Conservation (phyloP, 495 filamentous ascomycete species). For the Cryomyces antarcticus region DNA sequence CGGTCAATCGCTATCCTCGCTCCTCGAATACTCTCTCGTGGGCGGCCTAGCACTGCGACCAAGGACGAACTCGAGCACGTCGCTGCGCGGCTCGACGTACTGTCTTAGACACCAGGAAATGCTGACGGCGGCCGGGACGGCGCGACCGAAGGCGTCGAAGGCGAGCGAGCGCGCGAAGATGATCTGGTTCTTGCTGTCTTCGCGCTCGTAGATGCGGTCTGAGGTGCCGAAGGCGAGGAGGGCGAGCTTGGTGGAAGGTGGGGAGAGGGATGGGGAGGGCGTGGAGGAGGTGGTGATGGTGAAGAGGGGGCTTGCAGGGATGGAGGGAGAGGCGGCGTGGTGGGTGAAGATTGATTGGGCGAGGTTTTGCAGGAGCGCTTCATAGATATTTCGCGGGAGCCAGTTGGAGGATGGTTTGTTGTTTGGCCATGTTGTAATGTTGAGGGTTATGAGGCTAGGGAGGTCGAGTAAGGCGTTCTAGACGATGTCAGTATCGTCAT, state of each 20-base stretch:
- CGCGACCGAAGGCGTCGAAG: constrained; percentile 13
- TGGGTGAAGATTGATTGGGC: constrained; percentile 13
- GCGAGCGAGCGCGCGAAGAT: constrained; percentile 16
- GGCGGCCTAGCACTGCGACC: constrained; percentile 9
- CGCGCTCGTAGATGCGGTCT: constrained; percentile 19
- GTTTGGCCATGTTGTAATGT: constrained; percentile 21
- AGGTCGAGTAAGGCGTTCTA: constrained; percentile 12
- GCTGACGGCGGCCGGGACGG: constrained; percentile 10
- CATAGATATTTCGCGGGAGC: constrained; percentile 16
- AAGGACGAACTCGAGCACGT: constrained; percentile 17
- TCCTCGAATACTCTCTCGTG: constrained; percentile 2
- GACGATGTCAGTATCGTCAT: background rate
- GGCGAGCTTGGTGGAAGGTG: constrained; percentile 8
- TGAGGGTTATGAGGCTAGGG: constrained; percentile 15
- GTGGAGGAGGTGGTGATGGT: constrained; percentile 12
- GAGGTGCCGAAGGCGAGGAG: constrained; percentile 20
- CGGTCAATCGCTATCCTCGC: background rate
- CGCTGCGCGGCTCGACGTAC: constrained; percentile 17
- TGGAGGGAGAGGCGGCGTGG: background rate
- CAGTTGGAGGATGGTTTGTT: constrained; percentile 14
- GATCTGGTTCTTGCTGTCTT: constrained; percentile 19
- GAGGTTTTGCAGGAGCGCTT: constrained; percentile 14
- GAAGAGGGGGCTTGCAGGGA: no score
- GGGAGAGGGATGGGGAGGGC: constrained; percentile 8
- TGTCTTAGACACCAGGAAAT: constrained; percentile 17